Percentiles rank a stretch among this genome's conserved stretches.
Evolutionary conservation across 139 green algal genomes (phyloP).

Genomic region (Eudorina sp.): DNA sequence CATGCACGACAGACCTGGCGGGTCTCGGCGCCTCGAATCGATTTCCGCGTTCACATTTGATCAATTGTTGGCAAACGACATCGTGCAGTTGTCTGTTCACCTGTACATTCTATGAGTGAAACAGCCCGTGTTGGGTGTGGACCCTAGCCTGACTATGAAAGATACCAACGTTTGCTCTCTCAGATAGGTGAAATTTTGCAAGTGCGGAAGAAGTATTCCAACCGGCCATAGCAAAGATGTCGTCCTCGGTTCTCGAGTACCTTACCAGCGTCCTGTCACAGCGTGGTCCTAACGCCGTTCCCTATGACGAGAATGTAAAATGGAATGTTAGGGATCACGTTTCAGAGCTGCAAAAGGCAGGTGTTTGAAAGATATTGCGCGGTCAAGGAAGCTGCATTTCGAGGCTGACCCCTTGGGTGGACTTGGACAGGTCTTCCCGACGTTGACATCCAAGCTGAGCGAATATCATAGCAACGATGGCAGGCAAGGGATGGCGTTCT

Average conservation of each 20-base stretch:
- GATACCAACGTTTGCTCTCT: too few relatives aligned
- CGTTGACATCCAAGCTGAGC: conserved; percentile 64
- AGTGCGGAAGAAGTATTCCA: too few relatives aligned
- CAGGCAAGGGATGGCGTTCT: conserved; percentile 48
- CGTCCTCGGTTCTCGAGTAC: conserved; percentile 48
- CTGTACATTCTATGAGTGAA: too few relatives aligned
- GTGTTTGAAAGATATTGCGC: not conserved
- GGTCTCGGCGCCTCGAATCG: too few relatives aligned
- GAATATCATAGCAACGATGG: conserved; percentile 77
- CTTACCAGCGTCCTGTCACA: conserved; percentile 64
- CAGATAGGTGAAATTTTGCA: too few relatives aligned
- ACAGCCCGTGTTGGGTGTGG: too few relatives aligned
- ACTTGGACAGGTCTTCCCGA: conserved; percentile 76
- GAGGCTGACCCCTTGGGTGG: not conserved
- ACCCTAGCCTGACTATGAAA: too few relatives aligned
- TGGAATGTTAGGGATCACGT: conserved; percentile 81
- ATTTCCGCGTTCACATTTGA: too few relatives aligned
- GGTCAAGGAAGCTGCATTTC: not conserved
- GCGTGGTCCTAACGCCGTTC: conserved; percentile 68
- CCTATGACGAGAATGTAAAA: conserved; percentile 77
- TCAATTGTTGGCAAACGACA: too few relatives aligned
- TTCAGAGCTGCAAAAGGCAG: conserved; percentile 74
- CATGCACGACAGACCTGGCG: too few relatives aligned
- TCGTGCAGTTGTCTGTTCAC: too few relatives aligned
- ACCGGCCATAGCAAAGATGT: too few relatives aligned